Evolutionary conservation across 2,329 filamentous ascomycete species (phyloP).

Genomic region (Cladosporium sp.): DNA sequence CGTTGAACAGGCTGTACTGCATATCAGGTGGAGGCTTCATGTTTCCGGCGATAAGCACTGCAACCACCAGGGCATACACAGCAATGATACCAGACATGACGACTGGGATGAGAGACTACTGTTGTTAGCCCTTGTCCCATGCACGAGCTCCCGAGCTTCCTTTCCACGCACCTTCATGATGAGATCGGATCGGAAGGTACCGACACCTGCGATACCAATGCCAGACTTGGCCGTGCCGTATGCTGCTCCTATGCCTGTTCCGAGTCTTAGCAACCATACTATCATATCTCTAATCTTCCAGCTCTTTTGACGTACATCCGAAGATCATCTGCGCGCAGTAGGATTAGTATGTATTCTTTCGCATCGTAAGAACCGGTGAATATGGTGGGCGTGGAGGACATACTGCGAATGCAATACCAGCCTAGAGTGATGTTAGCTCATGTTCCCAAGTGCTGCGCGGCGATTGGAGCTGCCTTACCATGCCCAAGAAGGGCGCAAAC

Average conservation of each 20-base stretch:
- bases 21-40: constrained; percentile 68
- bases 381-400: constrained; percentile 34
- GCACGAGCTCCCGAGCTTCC: constrained; percentile 2
- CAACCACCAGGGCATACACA: constrained; percentile 95
- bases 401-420: constrained; percentile 71
- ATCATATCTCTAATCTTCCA: constrained; percentile 31
- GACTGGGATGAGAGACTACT: constrained; percentile 77
- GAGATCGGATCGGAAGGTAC: constrained; percentile 79
- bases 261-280: constrained; percentile 26
- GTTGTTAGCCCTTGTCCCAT: constrained; percentile 25
- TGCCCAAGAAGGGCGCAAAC: constrained; percentile 85
- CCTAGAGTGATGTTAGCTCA: constrained; percentile 54
- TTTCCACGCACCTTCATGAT: constrained; percentile 77
- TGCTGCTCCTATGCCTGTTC: constrained; percentile 68
- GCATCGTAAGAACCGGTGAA: neutral
- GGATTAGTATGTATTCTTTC: constrained; percentile 11
- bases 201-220: constrained; percentile 82
- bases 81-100: constrained; percentile 99
- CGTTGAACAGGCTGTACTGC: constrained; percentile 83
- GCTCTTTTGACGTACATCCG: constrained; percentile 61
- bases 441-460: constrained; percentile 8
- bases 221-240: constrained; percentile 88
- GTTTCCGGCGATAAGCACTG: constrained; percentile 91
- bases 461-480: constrained; percentile 60
- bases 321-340: constrained; percentile 65